Evolutionary conservation across 2,329 filamentous ascomycete genomes (phyloP), one percentile per base, ranked within the genome.

Genomic region (Fusarium penzigii): DNA sequence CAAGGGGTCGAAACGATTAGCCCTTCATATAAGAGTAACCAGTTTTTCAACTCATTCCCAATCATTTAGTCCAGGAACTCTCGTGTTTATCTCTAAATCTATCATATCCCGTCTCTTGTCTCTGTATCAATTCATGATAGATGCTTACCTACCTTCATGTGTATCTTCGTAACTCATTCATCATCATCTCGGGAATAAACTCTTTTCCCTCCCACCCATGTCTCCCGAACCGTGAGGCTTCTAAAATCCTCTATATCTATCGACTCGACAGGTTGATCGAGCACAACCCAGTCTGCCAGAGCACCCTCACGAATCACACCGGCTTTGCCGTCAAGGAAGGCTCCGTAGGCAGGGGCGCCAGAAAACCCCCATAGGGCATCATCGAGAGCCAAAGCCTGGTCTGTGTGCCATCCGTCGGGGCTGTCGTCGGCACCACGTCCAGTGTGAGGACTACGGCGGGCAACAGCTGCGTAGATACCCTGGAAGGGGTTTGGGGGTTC

Each of bases 261-360:
- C 1, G 63, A 71, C 48, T 81, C 78, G 1, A 88, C 63, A 42
- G 82, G 78, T 54, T 73, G 66, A 56, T 88, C 85, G 12, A 89
- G 68, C n/a, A 90, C 85, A 5, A 89, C 75, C 86, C 85, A 89
- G 67, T 89, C 87, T 0, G 86, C 87, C 65, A 82, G 83, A 1
- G 81, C 82, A 0, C 84, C 85, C n/a, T 74, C 68, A 48, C 75
- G 69, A 29, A 89, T 86, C 1, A 80, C 73, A 0, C 86, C 86
- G 2, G 82, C 81, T 57, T 75, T 78, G 0, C 76, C 78, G 42
- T 87, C 83, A 44, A 82, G 71, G 44, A 86, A 86, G 1, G 76
- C 82, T 0, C 78, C 85, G 58, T 81, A 77, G 1, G 84, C 85
- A 3, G 82, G 78, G 1, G 79, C 81, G 9, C 72, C 70, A 1